Conservation (phyloP, 805 yeast species). For the Sungouiella thailandica region DNA sequence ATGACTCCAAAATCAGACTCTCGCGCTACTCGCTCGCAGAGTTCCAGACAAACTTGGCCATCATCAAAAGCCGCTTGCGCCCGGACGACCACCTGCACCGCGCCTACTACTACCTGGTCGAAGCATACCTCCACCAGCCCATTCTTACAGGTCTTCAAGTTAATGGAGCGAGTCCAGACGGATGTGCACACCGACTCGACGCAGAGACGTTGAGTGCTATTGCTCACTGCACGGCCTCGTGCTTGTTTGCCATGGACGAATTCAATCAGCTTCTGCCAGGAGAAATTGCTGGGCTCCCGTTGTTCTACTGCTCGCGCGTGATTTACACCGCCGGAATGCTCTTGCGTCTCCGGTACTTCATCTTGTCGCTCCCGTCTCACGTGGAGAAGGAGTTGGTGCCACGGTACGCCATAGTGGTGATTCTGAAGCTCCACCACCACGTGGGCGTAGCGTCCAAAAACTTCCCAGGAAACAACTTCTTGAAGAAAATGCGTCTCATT, state of each 20-base stretch:
- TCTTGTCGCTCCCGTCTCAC: conserved; percentile 47
- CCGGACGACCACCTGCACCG: conserved; percentile 36
- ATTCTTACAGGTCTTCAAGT: conserved; percentile 20
- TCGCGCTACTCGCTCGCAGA: conserved; percentile 41
- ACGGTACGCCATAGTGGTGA: conserved; percentile 33
- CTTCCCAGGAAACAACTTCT: conserved; percentile 40
- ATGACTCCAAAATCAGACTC: conserved; percentile 18
- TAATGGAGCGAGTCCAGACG: conserved; percentile 2
- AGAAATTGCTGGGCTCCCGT: conserved; percentile 53
- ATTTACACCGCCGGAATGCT: conserved; percentile 65
- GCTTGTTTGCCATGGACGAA: conserved; percentile 46
- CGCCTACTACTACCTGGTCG: conserved; percentile 56
- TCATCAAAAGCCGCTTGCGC: conserved; percentile 35
- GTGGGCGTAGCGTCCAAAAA: conserved; percentile 24
- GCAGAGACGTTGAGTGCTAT: conserved; percentile 38
- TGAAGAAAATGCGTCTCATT: conserved; percentile 52
- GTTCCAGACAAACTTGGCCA: conserved; percentile 44
- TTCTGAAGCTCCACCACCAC: conserved; percentile 24
- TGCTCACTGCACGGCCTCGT: conserved; percentile 49
- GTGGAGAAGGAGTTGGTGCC: conserved; percentile 46
- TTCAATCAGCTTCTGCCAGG: conserved; percentile 40
- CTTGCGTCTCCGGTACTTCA: conserved; percentile 49
- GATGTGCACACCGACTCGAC: conserved; percentile 14
- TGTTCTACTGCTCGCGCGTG: conserved; percentile 51
- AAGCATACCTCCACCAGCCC: conserved; percentile 65